A percentile compares a stretch with the other conserved stretches of the same genome.
phyloP scores from a whole-genome alignment of 495 filamentous ascomycete species.

The Lasiosphaeria hispida region DNA sequence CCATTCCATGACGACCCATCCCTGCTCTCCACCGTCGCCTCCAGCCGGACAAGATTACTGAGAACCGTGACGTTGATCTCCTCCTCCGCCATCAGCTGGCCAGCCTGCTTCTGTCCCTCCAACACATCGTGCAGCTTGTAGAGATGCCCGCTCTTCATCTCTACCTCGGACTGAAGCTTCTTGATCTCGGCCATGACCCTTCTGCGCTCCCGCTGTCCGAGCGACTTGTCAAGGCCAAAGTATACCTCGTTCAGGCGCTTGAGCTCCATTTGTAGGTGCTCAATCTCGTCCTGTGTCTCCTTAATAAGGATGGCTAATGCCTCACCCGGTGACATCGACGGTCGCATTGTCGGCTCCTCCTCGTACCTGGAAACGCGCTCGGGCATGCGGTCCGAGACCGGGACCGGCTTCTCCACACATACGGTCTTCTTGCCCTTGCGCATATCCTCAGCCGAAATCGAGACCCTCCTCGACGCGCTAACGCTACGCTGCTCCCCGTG shows the following conservation, averaged over 20 bases:
- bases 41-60: constrained; percentile 23
- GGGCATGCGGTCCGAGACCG: constrained; percentile 64
- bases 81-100: constrained; percentile 61
- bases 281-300: constrained; percentile 75
- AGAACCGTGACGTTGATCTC: constrained; percentile 66
- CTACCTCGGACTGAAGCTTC: constrained; percentile 60
- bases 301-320: constrained; percentile 81
- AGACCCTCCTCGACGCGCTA: constrained; percentile 8
- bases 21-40: constrained; percentile 20
- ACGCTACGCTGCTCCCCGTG: constrained; percentile 32
- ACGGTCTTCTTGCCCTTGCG: constrained; percentile 52
- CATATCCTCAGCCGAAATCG: constrained; percentile 31
- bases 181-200: constrained; percentile 62
- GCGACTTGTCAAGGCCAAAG: constrained; percentile 64
- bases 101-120: constrained; percentile 70
- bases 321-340: constrained; percentile 66
- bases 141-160: constrained; percentile 81
- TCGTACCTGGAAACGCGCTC: constrained; percentile 44
- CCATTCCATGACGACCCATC: constrained; percentile 42
- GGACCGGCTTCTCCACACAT: constrained; percentile 63
- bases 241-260: constrained; percentile 57
- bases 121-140: constrained; percentile 88
- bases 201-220: constrained; percentile 65
- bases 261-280: constrained; percentile 71
- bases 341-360: constrained; percentile 73